Percentiles rank a stretch among this genome's conserved stretches.
Conservation (phyloP, 306 rosid species). For the Cicer cuneatum region DNA sequence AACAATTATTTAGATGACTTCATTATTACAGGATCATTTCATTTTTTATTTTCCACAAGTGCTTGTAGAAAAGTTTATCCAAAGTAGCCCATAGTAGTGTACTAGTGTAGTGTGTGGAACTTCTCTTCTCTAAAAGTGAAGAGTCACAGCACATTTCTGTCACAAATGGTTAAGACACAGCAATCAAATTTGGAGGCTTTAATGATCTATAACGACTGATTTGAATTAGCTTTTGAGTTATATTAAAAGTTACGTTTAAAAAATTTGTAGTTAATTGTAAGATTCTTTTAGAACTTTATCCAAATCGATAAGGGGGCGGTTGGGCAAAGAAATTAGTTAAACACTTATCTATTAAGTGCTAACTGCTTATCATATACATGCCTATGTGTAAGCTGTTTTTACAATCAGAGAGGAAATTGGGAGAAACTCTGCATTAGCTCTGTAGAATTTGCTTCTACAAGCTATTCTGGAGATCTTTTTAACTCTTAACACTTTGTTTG, state of each 20-base stretch:
- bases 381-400: neutral
- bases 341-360: no score
- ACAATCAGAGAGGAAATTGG: neutral
- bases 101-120: neutral
- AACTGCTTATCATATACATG: neutral
- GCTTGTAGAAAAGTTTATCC: neutral
- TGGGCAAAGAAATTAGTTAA: neutral
- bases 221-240: neutral
- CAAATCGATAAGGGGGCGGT: neutral
- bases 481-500: neutral
- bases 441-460: neutral
- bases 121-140: neutral
- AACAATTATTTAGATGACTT: neutral
- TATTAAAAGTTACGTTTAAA: neutral
- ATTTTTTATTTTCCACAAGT: neutral
- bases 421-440: neutral
- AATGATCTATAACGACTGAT: neutral
- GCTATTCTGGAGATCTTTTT: neutral
- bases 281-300: neutral
- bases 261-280: neutral
- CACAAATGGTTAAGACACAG: slow-evolving; percentile 21
- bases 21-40: neutral
- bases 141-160: neutral
- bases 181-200: neutral
- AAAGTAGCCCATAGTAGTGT: neutral